Evolutionary conservation across 768 basidiomycete species (phyloP), one percentile per base, ranked within the genome.

Genomic region (Lactarius deliciosus): DNA sequence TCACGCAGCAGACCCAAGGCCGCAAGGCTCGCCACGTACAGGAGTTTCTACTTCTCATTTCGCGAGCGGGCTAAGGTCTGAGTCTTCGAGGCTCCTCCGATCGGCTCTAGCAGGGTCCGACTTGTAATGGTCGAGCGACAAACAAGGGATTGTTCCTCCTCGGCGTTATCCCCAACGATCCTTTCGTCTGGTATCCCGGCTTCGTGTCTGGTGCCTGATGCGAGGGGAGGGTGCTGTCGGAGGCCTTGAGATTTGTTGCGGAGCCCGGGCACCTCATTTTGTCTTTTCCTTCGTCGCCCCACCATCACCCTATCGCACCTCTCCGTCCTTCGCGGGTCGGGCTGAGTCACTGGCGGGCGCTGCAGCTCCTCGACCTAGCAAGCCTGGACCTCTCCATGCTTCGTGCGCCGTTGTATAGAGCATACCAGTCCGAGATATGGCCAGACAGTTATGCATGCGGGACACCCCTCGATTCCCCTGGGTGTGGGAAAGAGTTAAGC

Each of bases 61-160:
- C 76, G 81, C 85, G 86, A 89, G 86, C 87, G 86, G 89, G 88
- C 83, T 81, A 90, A 90, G 87, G 88, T 89, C 87, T 87, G 88
- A 89, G 87, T 76, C 83, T 85, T 85, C 73, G 66, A 84, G 78
- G 84, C 85, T 83, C 82, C 82, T 81, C 81, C 64, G 83, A 85
- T 82, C 72, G 85, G 77, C 82, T 79, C 84, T 85, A 81, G 85
- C 83, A 71, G 88, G 80, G 82, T 76, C 85, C 79, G 77, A 82
- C 77, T 78, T 76, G 82, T 82, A 87, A 73, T 74, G 72, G 78
- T 80, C 79, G 78, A 84, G 81, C 82, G 81, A 76, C 85, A 82
- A 83, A 90, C 86, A 86, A 88, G 87, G 87, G 83, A 90, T 70
- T 57, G 57, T 56, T 64, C 59, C 54, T 57, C 71, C 72, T 50